Conservation (phyloP, 306 rosid species). For the Astragalus glycyphyllos region DNA sequence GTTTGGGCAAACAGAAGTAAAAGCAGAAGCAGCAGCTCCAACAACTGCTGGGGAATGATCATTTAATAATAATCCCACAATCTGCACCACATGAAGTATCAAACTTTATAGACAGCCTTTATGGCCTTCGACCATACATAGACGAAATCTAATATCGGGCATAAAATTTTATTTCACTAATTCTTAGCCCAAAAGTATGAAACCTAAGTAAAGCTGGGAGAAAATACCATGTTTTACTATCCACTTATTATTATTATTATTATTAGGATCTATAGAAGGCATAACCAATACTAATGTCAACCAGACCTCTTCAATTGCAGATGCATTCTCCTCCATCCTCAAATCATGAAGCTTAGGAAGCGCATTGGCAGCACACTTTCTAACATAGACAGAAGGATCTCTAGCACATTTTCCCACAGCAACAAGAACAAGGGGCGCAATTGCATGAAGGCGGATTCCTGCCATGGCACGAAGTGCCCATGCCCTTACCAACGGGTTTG, state of each 20-base stretch:
- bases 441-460: slow-evolving; percentile 87
- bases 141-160: slow-evolving; percentile 32
- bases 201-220: slow-evolving; percentile 30
- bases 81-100: slow-evolving; percentile 56
- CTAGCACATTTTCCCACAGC: slow-evolving; percentile 92
- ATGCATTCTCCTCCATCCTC: slow-evolving; percentile 77
- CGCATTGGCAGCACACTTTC: slow-evolving; percentile 94
- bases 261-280: slow-evolving; percentile 17
- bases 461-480: slow-evolving; percentile 99
- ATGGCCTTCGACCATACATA: slow-evolving; percentile 25
- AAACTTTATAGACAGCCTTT: slow-evolving; percentile 25
- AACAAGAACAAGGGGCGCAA: slow-evolving; percentile 89
- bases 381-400: slow-evolving; percentile 89
- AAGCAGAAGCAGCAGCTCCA: slow-evolving; percentile 98
- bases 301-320: slow-evolving; percentile 86
- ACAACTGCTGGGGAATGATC: slow-evolving; percentile 89
- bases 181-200: slow-evolving; percentile 34
- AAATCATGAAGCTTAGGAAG: slow-evolving; percentile 96
- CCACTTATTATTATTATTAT: background rate
- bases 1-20: slow-evolving; percentile 87
- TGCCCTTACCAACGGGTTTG: slow-evolving; percentile 88
- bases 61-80: slow-evolving; percentile 73
- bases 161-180: slow-evolving; percentile 29
- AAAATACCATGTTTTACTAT: background rate
- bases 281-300: slow-evolving; percentile 17